Evolutionary conservation across 78 protist species (phyloP), one percentile per base, ranked within the genome.

Genomic region (Speleostelium caveatum): DNA sequence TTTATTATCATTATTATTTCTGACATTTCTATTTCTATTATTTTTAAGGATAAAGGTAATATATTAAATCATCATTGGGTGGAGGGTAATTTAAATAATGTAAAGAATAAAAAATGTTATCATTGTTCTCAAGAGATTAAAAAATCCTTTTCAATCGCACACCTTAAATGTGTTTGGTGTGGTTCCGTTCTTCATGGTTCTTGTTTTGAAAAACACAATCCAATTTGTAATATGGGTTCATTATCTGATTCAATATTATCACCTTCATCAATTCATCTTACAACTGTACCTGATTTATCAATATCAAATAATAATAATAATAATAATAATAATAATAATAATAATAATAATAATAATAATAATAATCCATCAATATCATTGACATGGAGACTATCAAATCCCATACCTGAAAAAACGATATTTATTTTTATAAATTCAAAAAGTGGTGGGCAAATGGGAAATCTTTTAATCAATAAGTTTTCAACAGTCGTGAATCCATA

Each of bases 371-470:
- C 12, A 17, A 75, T 14, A 62, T 41, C 73, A 2, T 41, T n/a
- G 42, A 17, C 42, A 78, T 60, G 69, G 67, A 56, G 36, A 59
- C 12, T 74, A 2, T 62, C 17, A 28, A 17, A 33, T 14, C 69
- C 85, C 14, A 33, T 74, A 8, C 85, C 42, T n/a, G 12, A 61
- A 1, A 73, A 73, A 58, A 22, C 33, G 1, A 39, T 80, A 28
- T 41, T 80, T 55, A 49, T 80, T 36, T 80, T 80, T 56, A 61
- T 80, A 35, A 80, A 80, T 53, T 80, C 89, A 65, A 80, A 80
- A 59, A 68, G 78, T 80, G 89, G 89, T 56, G 89, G 89, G 17
- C 89, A 80, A 58, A 35, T 80, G 73, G 89, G 89, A 3, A 28
- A 32, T n/a, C 36, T 6, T 26, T 80, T 80, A 26, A 45, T 80